phyloP scores from a whole-genome alignment of 1,284 basidiomycete species.

The Xanthoconium separans region DNA sequence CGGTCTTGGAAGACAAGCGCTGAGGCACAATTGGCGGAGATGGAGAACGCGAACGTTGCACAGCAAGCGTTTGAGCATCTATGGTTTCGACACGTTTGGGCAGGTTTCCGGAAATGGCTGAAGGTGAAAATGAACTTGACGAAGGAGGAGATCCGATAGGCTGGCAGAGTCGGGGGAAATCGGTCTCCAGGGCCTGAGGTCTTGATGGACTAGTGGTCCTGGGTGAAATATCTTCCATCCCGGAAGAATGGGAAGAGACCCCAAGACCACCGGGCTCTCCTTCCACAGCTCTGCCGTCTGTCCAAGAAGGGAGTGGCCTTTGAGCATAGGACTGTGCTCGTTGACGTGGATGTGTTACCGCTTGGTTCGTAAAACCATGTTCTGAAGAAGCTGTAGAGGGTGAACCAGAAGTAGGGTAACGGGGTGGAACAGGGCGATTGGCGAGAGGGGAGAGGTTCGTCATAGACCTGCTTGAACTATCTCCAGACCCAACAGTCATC shows the following conservation, averaged over 20 bases:
- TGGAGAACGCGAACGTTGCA: slow-evolving; percentile 4
- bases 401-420: slow-evolving; percentile 31
- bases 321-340: slow-evolving; percentile 31
- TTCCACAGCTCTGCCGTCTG: slow-evolving; percentile 15
- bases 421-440: slow-evolving; percentile 57
- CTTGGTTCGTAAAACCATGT: slow-evolving; percentile 24
- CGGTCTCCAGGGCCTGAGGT: slow-evolving; percentile 11
- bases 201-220: neutral
- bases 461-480: slow-evolving; percentile 35
- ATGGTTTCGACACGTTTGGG: slow-evolving; percentile 9
- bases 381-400: slow-evolving; percentile 45
- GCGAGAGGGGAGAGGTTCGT: slow-evolving; percentile 48
- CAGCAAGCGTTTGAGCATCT: neutral
- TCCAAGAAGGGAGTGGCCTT: slow-evolving; percentile 32
- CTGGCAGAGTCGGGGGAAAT: slow-evolving; percentile 5
- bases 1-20: slow-evolving; percentile 16
- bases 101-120: slow-evolving; percentile 3
- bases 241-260: slow-evolving; percentile 4
- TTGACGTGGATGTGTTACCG: slow-evolving; percentile 18
- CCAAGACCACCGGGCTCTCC: slow-evolving; percentile 11
- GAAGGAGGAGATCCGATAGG: slow-evolving; percentile 4
- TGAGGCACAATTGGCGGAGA: slow-evolving; percentile 6
- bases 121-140: slow-evolving; percentile 5
- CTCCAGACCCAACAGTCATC: slow-evolving; percentile 24
- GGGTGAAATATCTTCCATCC: slow-evolving; percentile 1